Evolutionary conservation across 257 asterid species (phyloP), one percentile per base, ranked within the genome.

Genomic region (Solanum appendiculatum): DNA sequence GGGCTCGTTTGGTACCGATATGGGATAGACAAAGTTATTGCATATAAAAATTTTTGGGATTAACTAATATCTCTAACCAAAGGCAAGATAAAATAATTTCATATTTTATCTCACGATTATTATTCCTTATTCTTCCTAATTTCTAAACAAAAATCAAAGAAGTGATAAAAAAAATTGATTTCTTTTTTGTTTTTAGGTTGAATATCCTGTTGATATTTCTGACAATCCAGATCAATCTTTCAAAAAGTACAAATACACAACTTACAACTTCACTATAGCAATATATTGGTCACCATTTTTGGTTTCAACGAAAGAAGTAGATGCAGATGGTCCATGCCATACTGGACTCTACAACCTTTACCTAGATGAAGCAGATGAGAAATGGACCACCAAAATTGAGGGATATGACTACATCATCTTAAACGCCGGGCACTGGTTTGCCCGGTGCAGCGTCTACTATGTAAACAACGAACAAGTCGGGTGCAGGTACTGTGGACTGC

Each of bases 371-470:
- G 81, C 70, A n/a, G 96, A 93, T 86, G 88, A 90, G 29, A 80
- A 89, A 12, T 95, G 98, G 98, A 85, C 94, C 10, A 9, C 89
- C 15, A 89, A 91, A 33, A 91, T 94, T 74, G 92, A 88, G 54
- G 88, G 48, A 3, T 93, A 92, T 83, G 93, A 91, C 77, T 93
- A 93, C 86, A 78, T 93, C 34, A 90, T 93, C 89, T 82, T 95
- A 91, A 91, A 91, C 54, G 93, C 94, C 12, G 94, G 98, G 87
- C 97, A 93, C 44, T 95, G 98, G 98, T 91, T 91, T 44, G 85
- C 82, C 51, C 40, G 90, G 34, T 90, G 91, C 31, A 31, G 83
- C 3, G 5, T 64, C 56, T 86, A 87, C 88, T 88, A 82, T 84
- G 68, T 58, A 33, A 86, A 90, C 25, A 85, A 88, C 4, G 27